Percentiles rank a stretch among this genome's conserved stretches.
phyloP scores from a whole-genome alignment of 2,329 filamentous ascomycete genomes.

The Stagonosporopsis cucurbitacearum region DNA sequence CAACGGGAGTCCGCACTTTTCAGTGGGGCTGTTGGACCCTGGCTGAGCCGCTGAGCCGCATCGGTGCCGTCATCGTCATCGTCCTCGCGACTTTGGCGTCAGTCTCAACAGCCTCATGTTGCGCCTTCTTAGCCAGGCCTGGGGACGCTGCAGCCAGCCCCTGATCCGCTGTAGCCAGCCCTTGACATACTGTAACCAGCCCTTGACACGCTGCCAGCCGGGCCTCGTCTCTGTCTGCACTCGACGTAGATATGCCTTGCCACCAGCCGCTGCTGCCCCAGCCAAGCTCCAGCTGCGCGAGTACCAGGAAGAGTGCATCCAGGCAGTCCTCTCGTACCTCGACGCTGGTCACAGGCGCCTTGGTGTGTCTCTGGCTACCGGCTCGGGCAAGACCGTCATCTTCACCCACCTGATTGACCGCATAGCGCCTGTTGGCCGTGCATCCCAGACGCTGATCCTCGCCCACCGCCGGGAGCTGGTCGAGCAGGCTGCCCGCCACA shows the following conservation, averaged over 20 bases:
- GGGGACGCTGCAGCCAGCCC: slow-evolving; percentile 33
- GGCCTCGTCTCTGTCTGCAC: no score
- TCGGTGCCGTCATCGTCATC: slow-evolving; percentile 25
- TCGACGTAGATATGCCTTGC: no score
- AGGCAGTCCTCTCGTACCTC: slow-evolving; percentile 75
- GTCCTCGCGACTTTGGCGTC: slow-evolving; percentile 5
- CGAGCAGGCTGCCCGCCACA: slow-evolving; percentile 90
- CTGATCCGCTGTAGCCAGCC: no score
- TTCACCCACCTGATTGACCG: slow-evolving; percentile 94
- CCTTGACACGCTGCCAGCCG: no score
- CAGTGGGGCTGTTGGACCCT: no score
- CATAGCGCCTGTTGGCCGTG: slow-evolving; percentile 64
- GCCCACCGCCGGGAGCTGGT: slow-evolving; percentile 93
- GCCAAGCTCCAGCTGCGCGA: slow-evolving; percentile 67
- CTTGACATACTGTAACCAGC: no score
- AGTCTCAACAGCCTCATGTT: slow-evolving; percentile 37
- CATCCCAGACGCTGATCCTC: slow-evolving; percentile 83
- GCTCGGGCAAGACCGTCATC: slow-evolving; percentile 91
- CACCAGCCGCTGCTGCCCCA: slow-evolving; percentile 21
- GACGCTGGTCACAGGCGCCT: slow-evolving; percentile 76
- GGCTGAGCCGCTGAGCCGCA: slow-evolving; percentile 5
- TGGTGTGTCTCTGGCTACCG: slow-evolving; percentile 85
- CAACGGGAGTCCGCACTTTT: no score
- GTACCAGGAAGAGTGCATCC: slow-evolving; percentile 92
- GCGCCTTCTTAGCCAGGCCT: slow-evolving; percentile 38